These are phyloP conservation scores for Apiospora pterosperma DNA, from an alignment of 2,329 filamentous ascomycete species.

Conservation along the genomic window DNA sequence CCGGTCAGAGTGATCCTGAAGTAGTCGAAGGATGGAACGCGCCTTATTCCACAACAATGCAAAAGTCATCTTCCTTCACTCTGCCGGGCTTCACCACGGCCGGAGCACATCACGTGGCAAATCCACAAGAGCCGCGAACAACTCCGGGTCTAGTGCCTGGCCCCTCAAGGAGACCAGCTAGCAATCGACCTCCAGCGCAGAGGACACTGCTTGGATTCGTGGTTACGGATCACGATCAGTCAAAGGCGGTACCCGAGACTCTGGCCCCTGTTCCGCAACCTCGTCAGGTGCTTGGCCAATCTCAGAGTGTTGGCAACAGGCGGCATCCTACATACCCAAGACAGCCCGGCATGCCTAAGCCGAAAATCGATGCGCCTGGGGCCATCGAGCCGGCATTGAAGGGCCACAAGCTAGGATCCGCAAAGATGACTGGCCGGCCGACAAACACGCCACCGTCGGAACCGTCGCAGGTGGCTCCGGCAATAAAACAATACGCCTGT, in stretches of 20 bases:
- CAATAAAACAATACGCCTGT: constrained; percentile 46
- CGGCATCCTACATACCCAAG: not conserved
- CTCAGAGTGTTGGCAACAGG: not conserved
- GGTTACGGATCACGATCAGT: constrained; percentile 27
- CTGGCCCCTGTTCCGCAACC: not conserved
- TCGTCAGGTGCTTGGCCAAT: not conserved
- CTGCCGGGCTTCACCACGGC: constrained; percentile 63
- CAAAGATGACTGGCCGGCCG: constrained; percentile 33
- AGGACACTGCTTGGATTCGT: constrained; percentile 28
- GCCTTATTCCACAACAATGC: constrained; percentile 59
- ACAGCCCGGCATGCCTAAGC: constrained; percentile 1
- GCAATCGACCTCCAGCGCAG: constrained; percentile 22
- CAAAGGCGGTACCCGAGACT: constrained; percentile 11
- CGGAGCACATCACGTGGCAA: constrained; percentile 46
- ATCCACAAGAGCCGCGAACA: constrained; percentile 19
- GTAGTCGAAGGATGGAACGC: constrained; percentile 29
- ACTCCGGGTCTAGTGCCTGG: constrained; percentile 10
- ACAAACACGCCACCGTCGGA: constrained; percentile 15
- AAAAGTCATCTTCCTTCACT: constrained; percentile 54
- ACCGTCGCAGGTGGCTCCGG: constrained; percentile 12
- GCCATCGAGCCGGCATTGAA: constrained; percentile 30
- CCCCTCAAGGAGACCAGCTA: constrained; percentile 13
- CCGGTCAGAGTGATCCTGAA: constrained; percentile 35
- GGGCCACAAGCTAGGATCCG: constrained; percentile 37
- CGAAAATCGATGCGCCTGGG: constrained; percentile 9